Evolutionary conservation across 192 early-diverging fungal genomes (phyloP).

Genomic region (Pilaira anomala): DNA sequence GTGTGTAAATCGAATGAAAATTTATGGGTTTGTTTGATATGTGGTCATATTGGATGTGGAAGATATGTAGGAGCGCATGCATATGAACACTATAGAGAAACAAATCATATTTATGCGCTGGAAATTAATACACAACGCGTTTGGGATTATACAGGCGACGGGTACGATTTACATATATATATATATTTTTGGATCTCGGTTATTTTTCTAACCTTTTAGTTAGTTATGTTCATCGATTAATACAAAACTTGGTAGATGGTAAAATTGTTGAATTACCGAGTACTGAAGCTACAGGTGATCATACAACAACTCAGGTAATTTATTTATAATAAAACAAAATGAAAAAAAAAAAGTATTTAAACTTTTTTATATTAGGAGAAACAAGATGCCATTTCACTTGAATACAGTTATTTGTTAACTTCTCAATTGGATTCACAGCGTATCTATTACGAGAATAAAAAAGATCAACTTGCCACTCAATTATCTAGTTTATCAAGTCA

Average conservation of each 20-base stretch:
- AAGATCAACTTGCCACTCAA: conserved; percentile 49
- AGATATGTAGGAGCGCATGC: conserved; percentile 91
- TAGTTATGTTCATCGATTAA: conserved; percentile 85
- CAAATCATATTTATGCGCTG: conserved; percentile 84
- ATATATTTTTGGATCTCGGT: neutral
- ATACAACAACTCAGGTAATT: neutral
- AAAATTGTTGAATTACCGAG: conserved; percentile 87
- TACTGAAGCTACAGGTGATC: neutral
- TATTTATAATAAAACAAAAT: no score
- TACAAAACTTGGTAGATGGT: conserved; percentile 89
- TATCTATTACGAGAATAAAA: conserved; percentile 74
- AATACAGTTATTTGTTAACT: conserved; percentile 84
- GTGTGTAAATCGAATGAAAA: conserved; percentile 72
- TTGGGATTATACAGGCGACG: conserved; percentile 98
- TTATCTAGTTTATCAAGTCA: conserved; percentile 43
- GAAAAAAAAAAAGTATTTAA: no score
- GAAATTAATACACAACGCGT: conserved; percentile 96
- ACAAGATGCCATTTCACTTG: conserved; percentile 70
- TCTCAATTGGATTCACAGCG: conserved; percentile 89
- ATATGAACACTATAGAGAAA: conserved; percentile 79
- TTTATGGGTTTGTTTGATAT: conserved; percentile 98
- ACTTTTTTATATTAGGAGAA: conserved; percentile 52
- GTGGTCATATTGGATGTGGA: conserved; percentile 94
- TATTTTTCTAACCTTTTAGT: neutral
- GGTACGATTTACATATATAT: conserved; percentile 23